Evolutionary conservation across 441 rosid species (phyloP), one percentile per base, ranked within the genome.

Genomic region (Erodium chrysanthum): DNA sequence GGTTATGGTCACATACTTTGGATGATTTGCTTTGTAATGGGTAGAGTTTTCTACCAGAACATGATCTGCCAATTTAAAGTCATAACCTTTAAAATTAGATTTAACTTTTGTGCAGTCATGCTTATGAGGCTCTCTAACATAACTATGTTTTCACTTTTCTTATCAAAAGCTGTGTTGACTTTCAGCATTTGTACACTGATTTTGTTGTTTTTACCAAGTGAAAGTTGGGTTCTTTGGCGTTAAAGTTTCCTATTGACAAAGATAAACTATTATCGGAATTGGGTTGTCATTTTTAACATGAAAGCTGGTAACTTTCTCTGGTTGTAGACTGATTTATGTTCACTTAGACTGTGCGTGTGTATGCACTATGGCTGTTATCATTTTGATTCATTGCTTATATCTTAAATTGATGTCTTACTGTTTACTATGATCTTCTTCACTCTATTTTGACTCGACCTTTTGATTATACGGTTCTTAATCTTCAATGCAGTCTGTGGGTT

Each of bases 401-500:
- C 1, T 0, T 46, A 0, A 14, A n/a, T 46, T 46, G n/a, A n/a
- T n/a, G n/a, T 46, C 52, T 46, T 1, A 46, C 52, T 11, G 15
- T n/a, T 15, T 46, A 46, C 12, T 46, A 46, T 46, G 12, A 15
- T 14, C 12, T 14, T 9, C 18, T 14, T 46, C 17, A n/a, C 2
- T 14, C 15, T 3, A 5, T 4, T 15, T 15, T 0, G 21, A 4
- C 11, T 46, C 17, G 5, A 15, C 58, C 7, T 50, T 50, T 17
- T 50, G 20, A 17, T 50, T 21, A 50, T 17, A 50, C 15, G 58
- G 58, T 50, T 50, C 20, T 50, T 50, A 4, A 50, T 50, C 15
- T 50, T 68, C 27, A 69, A 46, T 83, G 75, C 84, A 88, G 95
- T 89, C 96, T 14, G 88, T 85, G 35, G 82, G 81, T 35, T 85